Evolutionary conservation across 169 alveolate genomes (phyloP), one percentile per base, ranked within the genome.

Genomic region (Plasmodium coatneyi): DNA sequence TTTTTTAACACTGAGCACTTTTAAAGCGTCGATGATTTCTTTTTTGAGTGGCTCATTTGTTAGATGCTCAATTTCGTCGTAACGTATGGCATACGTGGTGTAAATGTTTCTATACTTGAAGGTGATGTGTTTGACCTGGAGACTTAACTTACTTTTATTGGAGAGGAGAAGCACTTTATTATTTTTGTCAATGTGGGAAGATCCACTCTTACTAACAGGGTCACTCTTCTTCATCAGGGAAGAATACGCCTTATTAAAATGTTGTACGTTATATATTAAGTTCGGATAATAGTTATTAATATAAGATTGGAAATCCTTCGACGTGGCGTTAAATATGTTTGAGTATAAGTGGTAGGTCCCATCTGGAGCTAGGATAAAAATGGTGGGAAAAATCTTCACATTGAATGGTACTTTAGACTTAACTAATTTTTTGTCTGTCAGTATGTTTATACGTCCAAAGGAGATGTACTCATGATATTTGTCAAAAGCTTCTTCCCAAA

Each of bases 401-500:
- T 92, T 92, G 71, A 95, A 83, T 30, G 96, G 96, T 32, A 95
- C 49, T 81, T 95, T 92, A 25, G 30, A 22, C 71, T 95, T 95
- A 25, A 95, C 74, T 71, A 95, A 79, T 36, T 80, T 80, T 43
- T 74, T 95, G 71, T 92, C 95, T 25, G 93, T 95, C 66, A 90
- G 46, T 56, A 94, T 83, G 39, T 95, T 92, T 74, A 95, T 92
- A 39, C 96, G 71, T 22, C 96, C 96, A 86, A 95, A 95, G 71
- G 78, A 83, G 46, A 93, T 90, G 70, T 92, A 86, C 25, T 92
- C 95, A 34, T 86, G 60, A 95, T 93, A 90, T 86, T 92, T 93
- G 49, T 95, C 96, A 80, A 86, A 90, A 43, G 95, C 80, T 54
- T 95, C 96, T 81, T 95, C 96, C 96, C 96, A 95, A 56, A 95